phyloP scores from a whole-genome alignment of 2,329 filamentous ascomycete species.

The Neonectria punicea region DNA sequence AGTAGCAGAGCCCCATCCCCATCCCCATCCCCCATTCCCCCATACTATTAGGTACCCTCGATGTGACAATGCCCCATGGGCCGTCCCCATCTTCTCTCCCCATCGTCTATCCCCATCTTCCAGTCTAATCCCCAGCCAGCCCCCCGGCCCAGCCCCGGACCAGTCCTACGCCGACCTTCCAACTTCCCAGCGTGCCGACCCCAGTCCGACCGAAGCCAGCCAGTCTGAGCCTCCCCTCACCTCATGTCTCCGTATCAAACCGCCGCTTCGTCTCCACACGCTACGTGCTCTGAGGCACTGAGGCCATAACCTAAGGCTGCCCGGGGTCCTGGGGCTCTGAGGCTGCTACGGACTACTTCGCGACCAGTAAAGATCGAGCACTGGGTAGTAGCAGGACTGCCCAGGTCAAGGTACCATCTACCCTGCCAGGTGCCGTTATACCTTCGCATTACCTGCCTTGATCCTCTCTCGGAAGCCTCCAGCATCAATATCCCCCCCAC shows the following conservation, averaged over 20 bases:
- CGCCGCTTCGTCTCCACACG: slow-evolving; percentile 19
- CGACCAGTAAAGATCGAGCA: background rate
- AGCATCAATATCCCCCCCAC: slow-evolving; percentile 24
- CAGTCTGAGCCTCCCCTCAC: slow-evolving; percentile 24
- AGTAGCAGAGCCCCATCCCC: slow-evolving; percentile 43
- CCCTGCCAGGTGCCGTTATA: slow-evolving; percentile 11
- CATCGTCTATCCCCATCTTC: slow-evolving; percentile 27
- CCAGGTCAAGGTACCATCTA: slow-evolving; percentile 1
- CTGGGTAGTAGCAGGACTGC: slow-evolving; percentile 4
- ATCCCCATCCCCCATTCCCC: slow-evolving; percentile 40
- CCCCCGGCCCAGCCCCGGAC: slow-evolving; percentile 36
- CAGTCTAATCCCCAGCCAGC: slow-evolving; percentile 23
- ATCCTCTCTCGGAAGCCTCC: slow-evolving; percentile 27
- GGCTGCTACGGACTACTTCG: slow-evolving; percentile 2
- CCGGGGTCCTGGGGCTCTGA: slow-evolving; percentile 6
- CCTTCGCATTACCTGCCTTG: slow-evolving; percentile 28
- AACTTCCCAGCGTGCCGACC: slow-evolving; percentile 19
- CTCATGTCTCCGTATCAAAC: slow-evolving; percentile 29
- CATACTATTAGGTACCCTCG: slow-evolving; percentile 27
- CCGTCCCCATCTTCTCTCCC: background rate
- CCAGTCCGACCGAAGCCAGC: slow-evolving; percentile 28
- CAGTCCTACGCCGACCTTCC: slow-evolving; percentile 32
- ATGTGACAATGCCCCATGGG: slow-evolving; percentile 14
- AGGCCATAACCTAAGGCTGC: background rate
- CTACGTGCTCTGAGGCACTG: background rate